phyloP scores from a whole-genome alignment of 495 filamentous ascomycete genomes.

The Aspergillus mulundensis region DNA sequence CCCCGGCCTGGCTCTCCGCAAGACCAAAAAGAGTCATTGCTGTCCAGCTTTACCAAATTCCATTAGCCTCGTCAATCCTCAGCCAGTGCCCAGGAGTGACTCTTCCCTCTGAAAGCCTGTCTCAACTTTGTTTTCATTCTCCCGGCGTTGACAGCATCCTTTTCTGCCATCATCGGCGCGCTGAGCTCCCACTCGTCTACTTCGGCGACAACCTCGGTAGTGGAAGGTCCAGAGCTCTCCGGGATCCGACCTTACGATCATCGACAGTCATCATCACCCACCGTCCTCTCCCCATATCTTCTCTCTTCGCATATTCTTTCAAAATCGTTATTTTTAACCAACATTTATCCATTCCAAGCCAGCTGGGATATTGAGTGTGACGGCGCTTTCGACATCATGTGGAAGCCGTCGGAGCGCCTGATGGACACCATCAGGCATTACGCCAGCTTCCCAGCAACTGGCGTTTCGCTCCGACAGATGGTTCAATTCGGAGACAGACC shows the following conservation, averaged over 20 bases:
- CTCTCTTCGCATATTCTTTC: not conserved
- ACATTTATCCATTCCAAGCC: not conserved
- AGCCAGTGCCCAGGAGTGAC: not conserved
- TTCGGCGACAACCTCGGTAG: slow-evolving; percentile 13
- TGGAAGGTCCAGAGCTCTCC: slow-evolving; percentile 5
- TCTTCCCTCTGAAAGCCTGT: not conserved
- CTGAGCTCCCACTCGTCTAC: not conserved
- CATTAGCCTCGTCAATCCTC: not conserved
- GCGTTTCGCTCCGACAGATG: slow-evolving; percentile 96
- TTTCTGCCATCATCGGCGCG: not conserved
- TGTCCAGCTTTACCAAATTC: slow-evolving; percentile 1
- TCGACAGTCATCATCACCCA: not conserved
- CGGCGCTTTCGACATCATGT: slow-evolving; percentile 56
- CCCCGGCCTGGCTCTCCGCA: slow-evolving; percentile 22
- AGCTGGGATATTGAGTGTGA: slow-evolving; percentile 8
- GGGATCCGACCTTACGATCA: not conserved
- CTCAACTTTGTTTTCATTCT: not conserved
- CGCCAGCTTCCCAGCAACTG: slow-evolving; percentile 93
- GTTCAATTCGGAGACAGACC: slow-evolving; percentile 95
- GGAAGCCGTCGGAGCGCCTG: slow-evolving; percentile 84
- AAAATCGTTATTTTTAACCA: not conserved
- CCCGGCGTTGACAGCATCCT: not conserved
- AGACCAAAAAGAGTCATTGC: slow-evolving; percentile 9
- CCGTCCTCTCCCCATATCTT: not conserved
- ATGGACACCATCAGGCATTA: slow-evolving; percentile 99